Evolutionary conservation across 495 filamentous ascomycete species (phyloP).

Genomic region (Venustampulla echinocandica): DNA sequence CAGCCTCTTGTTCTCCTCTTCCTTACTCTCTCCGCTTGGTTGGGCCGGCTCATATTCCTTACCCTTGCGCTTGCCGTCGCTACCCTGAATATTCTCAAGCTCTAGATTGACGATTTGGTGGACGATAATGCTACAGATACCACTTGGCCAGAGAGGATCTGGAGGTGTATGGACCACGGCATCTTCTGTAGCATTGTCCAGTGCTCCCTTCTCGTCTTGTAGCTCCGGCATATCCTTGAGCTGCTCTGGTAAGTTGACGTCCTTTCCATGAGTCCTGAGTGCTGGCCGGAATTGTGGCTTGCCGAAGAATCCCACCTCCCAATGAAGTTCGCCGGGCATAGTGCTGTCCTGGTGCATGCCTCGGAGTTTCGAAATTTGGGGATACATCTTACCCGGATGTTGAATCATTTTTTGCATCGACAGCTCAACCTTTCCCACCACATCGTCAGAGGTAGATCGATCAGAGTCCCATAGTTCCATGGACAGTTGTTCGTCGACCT

Average conservation of each 20-base stretch:
- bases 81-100: slow-evolving; percentile 70
- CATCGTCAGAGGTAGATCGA: slow-evolving; percentile 79
- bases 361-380: slow-evolving; percentile 74
- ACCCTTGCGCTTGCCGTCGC: slow-evolving; percentile 59
- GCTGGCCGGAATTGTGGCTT: slow-evolving; percentile 80
- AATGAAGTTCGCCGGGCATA: slow-evolving; percentile 90
- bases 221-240: slow-evolving; percentile 67
- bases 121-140: slow-evolving; percentile 71
- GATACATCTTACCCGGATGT: slow-evolving; percentile 85
- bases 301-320: slow-evolving; percentile 91
- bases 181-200: slow-evolving; percentile 68
- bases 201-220: slow-evolving; percentile 80
- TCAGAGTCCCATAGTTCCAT: slow-evolving; percentile 96
- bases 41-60: slow-evolving; percentile 86
- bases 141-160: slow-evolving; percentile 88
- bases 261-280: slow-evolving; percentile 76
- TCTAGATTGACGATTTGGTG: slow-evolving; percentile 95
- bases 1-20: slow-evolving; percentile 67
- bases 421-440: slow-evolving; percentile 88
- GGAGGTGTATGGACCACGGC: slow-evolving; percentile 84
- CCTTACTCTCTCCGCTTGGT: slow-evolving; percentile 71
- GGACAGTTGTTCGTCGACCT: slow-evolving; percentile 83
- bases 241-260: slow-evolving; percentile 60
- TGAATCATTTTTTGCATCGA: slow-evolving; percentile 91
- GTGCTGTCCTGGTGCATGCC: slow-evolving; percentile 73